A percentile compares a stretch with the other conserved stretches of the same genome.
Conservation (phyloP, 495 filamentous ascomycete species). For the Podospora comata region DNA sequence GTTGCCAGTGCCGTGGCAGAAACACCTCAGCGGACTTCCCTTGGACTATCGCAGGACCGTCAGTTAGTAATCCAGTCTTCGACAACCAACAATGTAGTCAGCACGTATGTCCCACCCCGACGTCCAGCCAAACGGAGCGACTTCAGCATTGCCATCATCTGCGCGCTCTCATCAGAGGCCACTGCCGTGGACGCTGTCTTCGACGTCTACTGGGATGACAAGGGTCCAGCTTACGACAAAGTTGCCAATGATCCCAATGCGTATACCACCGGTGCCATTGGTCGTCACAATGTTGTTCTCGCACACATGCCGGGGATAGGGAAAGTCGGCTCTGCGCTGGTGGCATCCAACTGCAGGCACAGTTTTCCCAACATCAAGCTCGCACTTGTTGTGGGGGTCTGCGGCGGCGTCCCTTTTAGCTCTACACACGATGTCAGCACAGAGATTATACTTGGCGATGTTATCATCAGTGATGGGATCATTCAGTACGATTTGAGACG, state of each 20-base stretch:
- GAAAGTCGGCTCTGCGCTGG: neutral
- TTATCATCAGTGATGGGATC: neutral
- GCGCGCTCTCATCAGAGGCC: neutral
- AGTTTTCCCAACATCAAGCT: conserved; percentile 4
- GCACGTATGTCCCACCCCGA: neutral
- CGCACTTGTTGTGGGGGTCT: neutral
- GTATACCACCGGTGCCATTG: neutral
- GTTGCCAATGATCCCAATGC: neutral
- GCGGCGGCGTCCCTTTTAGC: neutral
- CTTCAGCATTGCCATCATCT: conserved; percentile 1
- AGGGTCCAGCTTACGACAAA: neutral
- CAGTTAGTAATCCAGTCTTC: neutral
- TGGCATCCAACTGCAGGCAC: neutral
- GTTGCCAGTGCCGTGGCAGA: neutral
- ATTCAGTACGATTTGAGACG: neutral
- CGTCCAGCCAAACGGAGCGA: neutral
- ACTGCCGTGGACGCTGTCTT: neutral
- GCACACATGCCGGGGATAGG: neutral
- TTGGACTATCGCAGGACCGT: neutral
- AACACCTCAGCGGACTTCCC: neutral
- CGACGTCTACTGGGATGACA: neutral
- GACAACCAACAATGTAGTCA: neutral
- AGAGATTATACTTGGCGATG: conserved; percentile 1
- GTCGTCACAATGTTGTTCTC: conserved; percentile 3
- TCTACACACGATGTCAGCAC: neutral